A percentile compares a stretch with the other conserved stretches of the same genome.
phyloP scores from a whole-genome alignment of 1,284 basidiomycete species.

The Cryptococcus sp. region DNA sequence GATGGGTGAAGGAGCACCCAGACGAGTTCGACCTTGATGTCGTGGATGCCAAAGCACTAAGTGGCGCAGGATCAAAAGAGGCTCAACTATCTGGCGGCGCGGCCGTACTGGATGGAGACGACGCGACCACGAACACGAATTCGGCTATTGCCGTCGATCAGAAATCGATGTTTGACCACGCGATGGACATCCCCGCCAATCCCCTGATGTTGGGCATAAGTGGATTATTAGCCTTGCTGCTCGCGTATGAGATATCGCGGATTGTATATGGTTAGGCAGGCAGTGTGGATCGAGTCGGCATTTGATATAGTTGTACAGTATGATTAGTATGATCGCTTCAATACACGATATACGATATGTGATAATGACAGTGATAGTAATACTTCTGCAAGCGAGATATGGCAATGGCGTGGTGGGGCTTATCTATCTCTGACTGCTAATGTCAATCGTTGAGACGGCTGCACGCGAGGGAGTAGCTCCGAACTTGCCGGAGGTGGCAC shows the following conservation, averaged over 20 bases:
- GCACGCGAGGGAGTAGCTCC: too few species aligned
- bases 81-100: background rate
- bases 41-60: background rate
- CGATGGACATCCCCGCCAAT: slow-evolving; percentile 22
- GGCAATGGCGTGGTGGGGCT: too few species aligned
- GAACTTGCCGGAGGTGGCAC: too few species aligned
- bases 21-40: slow-evolving; percentile 17
- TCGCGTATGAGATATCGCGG: background rate
- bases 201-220: slow-evolving; percentile 20
- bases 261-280: too few species aligned
- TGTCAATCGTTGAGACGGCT: too few species aligned
- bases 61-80: slow-evolving; percentile 5
- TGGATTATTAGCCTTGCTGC: background rate
- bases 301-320: too few species aligned
- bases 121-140: background rate
- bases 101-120: slow-evolving; percentile 1
- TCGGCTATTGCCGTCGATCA: slow-evolving; percentile 5
- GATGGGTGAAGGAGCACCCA: slow-evolving; percentile 23
- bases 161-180: slow-evolving; percentile 13
- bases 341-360: too few species aligned
- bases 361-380: too few species aligned
- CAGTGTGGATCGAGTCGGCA: too few species aligned
- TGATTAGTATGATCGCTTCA: too few species aligned
- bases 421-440: too few species aligned
- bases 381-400: too few species aligned